A percentile compares a stretch with the other conserved stretches of the same genome.
Evolutionary conservation across 164 flowering plant genomes (phyloP).

Genomic region (Cinnamomum chago): DNA sequence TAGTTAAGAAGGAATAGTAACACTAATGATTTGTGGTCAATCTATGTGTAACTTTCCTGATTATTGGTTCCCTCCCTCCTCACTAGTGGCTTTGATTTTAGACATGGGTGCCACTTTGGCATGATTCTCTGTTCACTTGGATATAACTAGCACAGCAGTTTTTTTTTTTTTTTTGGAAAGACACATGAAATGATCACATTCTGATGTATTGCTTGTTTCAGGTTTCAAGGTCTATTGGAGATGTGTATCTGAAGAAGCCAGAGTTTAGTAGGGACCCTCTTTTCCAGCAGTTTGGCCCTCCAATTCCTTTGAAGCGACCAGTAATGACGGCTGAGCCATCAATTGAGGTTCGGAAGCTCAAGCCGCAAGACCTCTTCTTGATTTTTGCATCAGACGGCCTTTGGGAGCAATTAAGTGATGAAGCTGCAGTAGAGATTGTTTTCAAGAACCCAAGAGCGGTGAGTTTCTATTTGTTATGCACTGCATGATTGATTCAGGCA

Average conservation of each 20-base stretch:
- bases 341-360: slow-evolving; percentile 36
- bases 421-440: slow-evolving; percentile 64
- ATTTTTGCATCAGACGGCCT: slow-evolving; percentile 84
- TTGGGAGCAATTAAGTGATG: slow-evolving; percentile 77
- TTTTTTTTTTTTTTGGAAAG: neutral
- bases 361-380: slow-evolving; percentile 54
- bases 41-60: too few relatives aligned
- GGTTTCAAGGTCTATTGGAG: slow-evolving; percentile 90
- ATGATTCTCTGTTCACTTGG: neutral
- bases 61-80: neutral
- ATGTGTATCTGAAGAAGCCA: slow-evolving; percentile 67
- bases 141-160: neutral
- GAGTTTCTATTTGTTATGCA: slow-evolving; percentile 13
- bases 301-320: slow-evolving; percentile 51
- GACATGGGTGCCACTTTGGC: neutral
- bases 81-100: neutral
- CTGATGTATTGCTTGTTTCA: slow-evolving; percentile 15
- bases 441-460: slow-evolving; percentile 50
- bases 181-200: neutral
- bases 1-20: neutral
- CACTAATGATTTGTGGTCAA: neutral
- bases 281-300: slow-evolving; percentile 43
- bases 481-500: neutral
- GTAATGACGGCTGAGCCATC: slow-evolving; percentile 78
- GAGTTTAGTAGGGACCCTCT: slow-evolving; percentile 54